A percentile compares a stretch with the other conserved stretches of the same genome.
phyloP scores from a whole-genome alignment of 345 rosid species.

The Erucastrum elatum region DNA sequence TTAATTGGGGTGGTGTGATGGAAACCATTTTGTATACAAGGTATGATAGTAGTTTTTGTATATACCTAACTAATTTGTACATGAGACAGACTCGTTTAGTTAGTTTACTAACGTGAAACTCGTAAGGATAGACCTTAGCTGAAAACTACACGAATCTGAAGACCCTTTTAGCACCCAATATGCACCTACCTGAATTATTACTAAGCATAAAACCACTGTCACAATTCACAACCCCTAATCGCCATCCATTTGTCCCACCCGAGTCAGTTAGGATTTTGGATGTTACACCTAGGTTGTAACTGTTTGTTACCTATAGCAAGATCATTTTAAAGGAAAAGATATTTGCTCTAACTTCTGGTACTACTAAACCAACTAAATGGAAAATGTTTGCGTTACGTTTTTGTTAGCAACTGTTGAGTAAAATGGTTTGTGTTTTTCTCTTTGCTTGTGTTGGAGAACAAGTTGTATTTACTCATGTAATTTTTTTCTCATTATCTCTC shows the following conservation, averaged over 20 bases:
- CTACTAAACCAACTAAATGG: no score
- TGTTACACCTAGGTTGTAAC: neutral
- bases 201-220: conserved; percentile 2
- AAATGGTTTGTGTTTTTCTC: no score
- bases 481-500: no score
- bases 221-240: conserved; percentile 21
- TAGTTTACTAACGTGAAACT: neutral
- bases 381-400: no score
- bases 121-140: neutral
- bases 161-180: neutral
- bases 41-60: neutral
- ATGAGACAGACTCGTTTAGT: neutral
- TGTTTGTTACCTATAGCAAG: neutral
- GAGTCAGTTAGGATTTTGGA: conserved; percentile 12
- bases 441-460: no score
- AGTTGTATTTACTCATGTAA: no score
- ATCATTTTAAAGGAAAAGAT: no score
- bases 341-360: no score
- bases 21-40: conserved; percentile 11
- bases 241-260: conserved; percentile 43
- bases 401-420: no score
- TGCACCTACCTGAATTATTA: conserved; percentile 28
- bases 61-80: conserved; percentile 7
- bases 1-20: conserved; percentile 11
- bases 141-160: neutral